phyloP scores from a whole-genome alignment of 257 asterid species.

The Plectranthus barbatus region DNA sequence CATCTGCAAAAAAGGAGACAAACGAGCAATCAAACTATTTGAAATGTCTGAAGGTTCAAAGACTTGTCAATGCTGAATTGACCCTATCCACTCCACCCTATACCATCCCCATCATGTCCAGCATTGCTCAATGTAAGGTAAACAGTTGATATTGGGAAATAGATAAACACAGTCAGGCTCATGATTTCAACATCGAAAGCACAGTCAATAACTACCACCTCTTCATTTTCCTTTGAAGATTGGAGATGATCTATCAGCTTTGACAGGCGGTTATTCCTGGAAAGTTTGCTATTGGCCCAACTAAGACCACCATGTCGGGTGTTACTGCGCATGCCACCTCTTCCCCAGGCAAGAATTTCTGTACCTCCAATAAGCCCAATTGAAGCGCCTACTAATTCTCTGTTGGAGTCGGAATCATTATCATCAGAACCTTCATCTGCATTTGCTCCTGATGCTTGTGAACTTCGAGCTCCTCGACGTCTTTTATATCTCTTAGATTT shows the following conservation, averaged over 20 bases:
- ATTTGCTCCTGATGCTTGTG: constrained; percentile 56
- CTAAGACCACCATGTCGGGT: constrained; percentile 53
- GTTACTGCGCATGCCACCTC: constrained; percentile 80
- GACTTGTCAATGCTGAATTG: not conserved
- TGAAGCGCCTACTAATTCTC: constrained; percentile 48
- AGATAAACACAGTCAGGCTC: not conserved
- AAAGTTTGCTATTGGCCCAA: constrained; percentile 45
- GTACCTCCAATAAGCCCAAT: constrained; percentile 49
- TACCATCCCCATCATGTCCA: constrained; percentile 6
- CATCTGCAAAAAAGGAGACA: constrained; percentile 50
- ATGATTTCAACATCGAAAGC: not conserved
- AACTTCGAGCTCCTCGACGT: constrained; percentile 50
- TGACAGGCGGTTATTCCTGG: constrained; percentile 53
- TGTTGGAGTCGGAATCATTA: constrained; percentile 59
- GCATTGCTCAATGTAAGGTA: not conserved
- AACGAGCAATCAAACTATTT: not conserved
- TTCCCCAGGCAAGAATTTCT: constrained; percentile 88
- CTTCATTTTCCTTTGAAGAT: constrained; percentile 47
- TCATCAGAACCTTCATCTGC: constrained; percentile 51
- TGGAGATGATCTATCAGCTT: constrained; percentile 65
- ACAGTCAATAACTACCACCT: constrained; percentile 30
- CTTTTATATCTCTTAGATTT: constrained; percentile 65
- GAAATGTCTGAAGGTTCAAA: not conserved
- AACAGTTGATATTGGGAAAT: not conserved
- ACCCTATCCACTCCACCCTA: not conserved